Conservation (phyloP, 805 yeast species). For the Saturnispora mendoncae region DNA sequence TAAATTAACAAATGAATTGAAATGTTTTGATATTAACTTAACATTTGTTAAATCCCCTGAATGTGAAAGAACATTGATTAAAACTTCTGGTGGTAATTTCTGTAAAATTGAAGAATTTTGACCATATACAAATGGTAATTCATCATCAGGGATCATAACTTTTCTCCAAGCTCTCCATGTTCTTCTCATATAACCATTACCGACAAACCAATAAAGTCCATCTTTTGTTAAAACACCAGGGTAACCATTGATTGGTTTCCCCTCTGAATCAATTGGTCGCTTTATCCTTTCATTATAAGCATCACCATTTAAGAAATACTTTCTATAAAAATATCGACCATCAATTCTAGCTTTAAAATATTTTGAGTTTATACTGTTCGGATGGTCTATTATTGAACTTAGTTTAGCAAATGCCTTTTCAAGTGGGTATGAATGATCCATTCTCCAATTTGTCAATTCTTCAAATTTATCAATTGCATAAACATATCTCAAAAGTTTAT, state of each 20-base stretch:
- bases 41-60: constrained; percentile 11
- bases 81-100: constrained; percentile 13
- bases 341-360: constrained; percentile 5
- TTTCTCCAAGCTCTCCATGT: constrained; percentile 3
- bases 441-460: constrained; percentile 1
- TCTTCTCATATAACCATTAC: constrained; percentile 1
- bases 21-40: constrained; percentile 5
- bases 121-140: neutral
- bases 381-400: neutral
- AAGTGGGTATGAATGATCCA: constrained; percentile 2
- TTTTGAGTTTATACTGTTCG: neutral
- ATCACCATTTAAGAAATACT: neutral
- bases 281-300: neutral
- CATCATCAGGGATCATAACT: neutral
- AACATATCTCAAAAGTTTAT: constrained; percentile 9
- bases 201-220: constrained; percentile 3
- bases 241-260: neutral
- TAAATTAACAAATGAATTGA: constrained; percentile 10
- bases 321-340: constrained; percentile 6
- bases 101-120: neutral
- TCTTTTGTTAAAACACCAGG: constrained; percentile 3
- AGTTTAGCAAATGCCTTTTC: constrained; percentile 5
- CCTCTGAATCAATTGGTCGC: constrained; percentile 2
- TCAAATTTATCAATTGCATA: constrained; percentile 8
- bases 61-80: constrained; percentile 12